Evolutionary conservation across 306 rosid species (phyloP).

Genomic region (Fragaria iinumae): DNA sequence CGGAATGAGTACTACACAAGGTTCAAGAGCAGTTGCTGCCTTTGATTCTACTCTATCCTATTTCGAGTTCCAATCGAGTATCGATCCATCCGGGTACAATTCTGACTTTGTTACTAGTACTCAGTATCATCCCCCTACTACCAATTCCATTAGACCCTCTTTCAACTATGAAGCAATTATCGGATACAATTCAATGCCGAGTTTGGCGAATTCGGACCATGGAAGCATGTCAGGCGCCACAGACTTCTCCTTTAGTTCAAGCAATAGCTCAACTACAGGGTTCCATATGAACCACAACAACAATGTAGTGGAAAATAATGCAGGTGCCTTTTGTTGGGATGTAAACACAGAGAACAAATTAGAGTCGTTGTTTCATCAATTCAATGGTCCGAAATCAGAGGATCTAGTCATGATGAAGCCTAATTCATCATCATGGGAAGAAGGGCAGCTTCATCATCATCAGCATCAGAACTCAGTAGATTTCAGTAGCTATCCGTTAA

Average conservation of each 20-base stretch:
- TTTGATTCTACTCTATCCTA: constrained; percentile 53
- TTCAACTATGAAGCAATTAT: constrained; percentile 16
- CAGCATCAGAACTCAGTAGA: constrained; percentile 58
- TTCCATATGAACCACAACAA: constrained; percentile 38
- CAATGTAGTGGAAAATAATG: constrained; percentile 44
- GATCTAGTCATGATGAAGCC: constrained; percentile 43
- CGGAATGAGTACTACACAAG: constrained; percentile 28
- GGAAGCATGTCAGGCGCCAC: constrained; percentile 54
- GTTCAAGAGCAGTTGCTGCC: constrained; percentile 37
- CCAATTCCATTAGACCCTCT: constrained; percentile 16
- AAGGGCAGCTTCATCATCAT: constrained; percentile 14
- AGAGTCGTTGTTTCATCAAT: constrained; percentile 57
- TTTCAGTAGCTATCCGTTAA: constrained; percentile 77
- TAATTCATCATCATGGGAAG: constrained; percentile 55
- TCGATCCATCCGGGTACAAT: constrained; percentile 28
- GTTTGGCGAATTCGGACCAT: constrained; percentile 69
- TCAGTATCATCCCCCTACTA: constrained; percentile 19
- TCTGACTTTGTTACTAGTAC: constrained; percentile 24
- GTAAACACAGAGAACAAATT: constrained; percentile 45
- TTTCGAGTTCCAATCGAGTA: constrained; percentile 47
- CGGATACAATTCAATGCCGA: constrained; percentile 70
- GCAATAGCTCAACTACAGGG: constrained; percentile 76
- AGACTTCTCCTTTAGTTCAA: constrained; percentile 53
- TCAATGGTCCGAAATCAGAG: constrained; percentile 59
- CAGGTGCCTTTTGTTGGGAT: constrained; percentile 55